Base-by-base conservation (phyloP, 768 basidiomycete genomes). In the Coprinellus aureogranulatus region DNA sequence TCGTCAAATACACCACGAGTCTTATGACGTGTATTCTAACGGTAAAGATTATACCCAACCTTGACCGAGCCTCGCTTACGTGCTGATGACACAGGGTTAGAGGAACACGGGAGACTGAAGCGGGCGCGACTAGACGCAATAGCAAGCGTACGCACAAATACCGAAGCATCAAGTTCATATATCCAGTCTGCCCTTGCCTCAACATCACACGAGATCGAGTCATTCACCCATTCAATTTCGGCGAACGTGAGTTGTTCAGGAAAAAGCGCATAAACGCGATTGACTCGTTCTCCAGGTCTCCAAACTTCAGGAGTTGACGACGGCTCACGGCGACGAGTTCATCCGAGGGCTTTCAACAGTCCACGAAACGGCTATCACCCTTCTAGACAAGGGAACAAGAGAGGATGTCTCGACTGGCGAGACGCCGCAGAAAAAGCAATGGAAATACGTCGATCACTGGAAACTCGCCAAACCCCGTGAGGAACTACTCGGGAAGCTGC, bases 371-470 rank as follows among this genome's bases (percentile, higher is more conserved):
- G 80, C 80, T 2, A 74, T 78, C 28, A 70, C 75, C 14, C 71
- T 92, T 22, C 67, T 77, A 6, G 80, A 84, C 27, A 76, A 85
- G 55, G 90, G 86, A 9, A 75, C 81, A 8, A 80, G 74, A 55
- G 83, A 84, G 54, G 92, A 93, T 64, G 66, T 72, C 22, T 72
- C 88, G 1, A 90, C 87, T 14, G 92, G 92, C 4, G 72, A 73
- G 54, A 94, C 92, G 2, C 92, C 92, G 34, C 83, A 82, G 46
- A 92, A 90, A 75, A 85, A 89, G 30, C 70, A 72, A 28, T 89
- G 88, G 85, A 75, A 87, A 59, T 87, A 87, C 59, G 76, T 78
- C 5, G 87, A 89, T 61, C 71, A 83, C 50, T 93, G 92, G 90
- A 79, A 84, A 41, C 71, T 89, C 57, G 90, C 90, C 5, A 75